A percentile compares a stretch with the other conserved stretches of the same genome.
Evolutionary conservation across 495 filamentous ascomycete species (phyloP).

Genomic region (Symbiotaphrina buchneri): DNA sequence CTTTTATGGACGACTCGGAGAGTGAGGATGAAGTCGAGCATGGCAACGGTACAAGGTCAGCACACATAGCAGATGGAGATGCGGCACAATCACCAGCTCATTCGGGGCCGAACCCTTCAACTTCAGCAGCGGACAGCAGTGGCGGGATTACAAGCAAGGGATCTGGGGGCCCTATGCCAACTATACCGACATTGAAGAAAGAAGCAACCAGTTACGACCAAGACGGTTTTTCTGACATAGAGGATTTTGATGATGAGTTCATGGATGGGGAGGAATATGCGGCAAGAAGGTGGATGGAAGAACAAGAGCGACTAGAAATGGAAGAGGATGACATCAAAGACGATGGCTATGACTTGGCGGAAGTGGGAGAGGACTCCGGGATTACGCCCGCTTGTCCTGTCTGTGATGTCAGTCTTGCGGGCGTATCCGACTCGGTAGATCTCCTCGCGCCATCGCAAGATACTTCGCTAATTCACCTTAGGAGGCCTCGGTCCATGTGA

Average conservation of each 20-base stretch:
- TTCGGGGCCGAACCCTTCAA: too few species aligned
- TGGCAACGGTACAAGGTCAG: not conserved
- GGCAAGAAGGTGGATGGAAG: slow-evolving; percentile 36
- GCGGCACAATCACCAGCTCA: too few species aligned
- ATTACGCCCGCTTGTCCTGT: slow-evolving; percentile 43
- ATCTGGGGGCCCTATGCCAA: too few species aligned
- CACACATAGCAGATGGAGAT: slow-evolving; percentile 4
- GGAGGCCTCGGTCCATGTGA: slow-evolving; percentile 53
- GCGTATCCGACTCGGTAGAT: slow-evolving; percentile 31
- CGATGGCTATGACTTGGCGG: slow-evolving; percentile 10
- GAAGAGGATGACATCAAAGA: slow-evolving; percentile 14
- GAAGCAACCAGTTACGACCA: slow-evolving; percentile 31
- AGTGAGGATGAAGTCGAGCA: slow-evolving; percentile 26
- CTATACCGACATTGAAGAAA: slow-evolving; percentile 24
- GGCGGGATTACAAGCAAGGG: too few species aligned
- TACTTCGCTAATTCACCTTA: slow-evolving; percentile 8
- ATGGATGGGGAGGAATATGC: slow-evolving; percentile 33
- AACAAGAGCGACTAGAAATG: slow-evolving; percentile 33
- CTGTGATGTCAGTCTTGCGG: slow-evolving; percentile 38
- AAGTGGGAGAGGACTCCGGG: slow-evolving; percentile 5
- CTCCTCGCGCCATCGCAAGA: slow-evolving; percentile 3
- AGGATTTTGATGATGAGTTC: slow-evolving; percentile 19
- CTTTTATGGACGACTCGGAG: slow-evolving; percentile 48
- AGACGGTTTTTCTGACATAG: slow-evolving; percentile 44
- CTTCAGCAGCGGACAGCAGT: too few species aligned